These are phyloP conservation scores for Phytopythium mirpurense DNA, from an alignment of 352 stramenopile genomes.

Conservation along the genomic window DNA sequence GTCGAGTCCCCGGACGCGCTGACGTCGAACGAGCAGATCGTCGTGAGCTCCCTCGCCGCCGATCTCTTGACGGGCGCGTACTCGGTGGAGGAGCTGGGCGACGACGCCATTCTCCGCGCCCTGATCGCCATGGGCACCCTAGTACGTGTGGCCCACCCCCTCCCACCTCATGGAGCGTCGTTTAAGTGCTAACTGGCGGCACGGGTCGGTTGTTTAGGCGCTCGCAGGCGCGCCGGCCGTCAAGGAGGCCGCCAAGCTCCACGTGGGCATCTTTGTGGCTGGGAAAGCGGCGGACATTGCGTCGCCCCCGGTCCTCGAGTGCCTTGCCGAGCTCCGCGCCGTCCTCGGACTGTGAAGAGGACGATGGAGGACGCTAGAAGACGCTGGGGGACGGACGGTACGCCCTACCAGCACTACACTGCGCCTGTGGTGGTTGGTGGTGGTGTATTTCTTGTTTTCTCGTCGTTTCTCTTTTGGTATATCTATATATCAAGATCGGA, in stretches of 20 bases:
- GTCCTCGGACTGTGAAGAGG: slow-evolving; percentile 13
- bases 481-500: slow-evolving; percentile 8
- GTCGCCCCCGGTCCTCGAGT: slow-evolving; percentile 41
- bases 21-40: slow-evolving; percentile 40
- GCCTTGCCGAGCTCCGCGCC: slow-evolving; percentile 46
- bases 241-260: slow-evolving; percentile 43
- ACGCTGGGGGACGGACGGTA: too few species aligned
- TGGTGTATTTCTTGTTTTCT: slow-evolving; percentile 7
- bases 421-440: background rate
- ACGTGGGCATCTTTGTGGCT: slow-evolving; percentile 47
- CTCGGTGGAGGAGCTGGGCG: slow-evolving; percentile 57
- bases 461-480: slow-evolving; percentile 6
- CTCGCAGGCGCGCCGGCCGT: slow-evolving; percentile 27
- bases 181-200: background rate
- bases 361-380: background rate
- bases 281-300: slow-evolving; percentile 39
- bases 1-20: slow-evolving; percentile 25
- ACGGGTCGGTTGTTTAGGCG: slow-evolving; percentile 18
- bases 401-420: too few species aligned
- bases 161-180: background rate
- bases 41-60: slow-evolving; percentile 42
- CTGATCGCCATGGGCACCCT: slow-evolving; percentile 65
- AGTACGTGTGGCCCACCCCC: slow-evolving; percentile 25
- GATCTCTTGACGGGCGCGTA: slow-evolving; percentile 46
- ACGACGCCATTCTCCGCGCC: slow-evolving; percentile 67